Conservation (phyloP, 2,329 filamentous ascomycete genomes). For the Talaromyces sp. region DNA sequence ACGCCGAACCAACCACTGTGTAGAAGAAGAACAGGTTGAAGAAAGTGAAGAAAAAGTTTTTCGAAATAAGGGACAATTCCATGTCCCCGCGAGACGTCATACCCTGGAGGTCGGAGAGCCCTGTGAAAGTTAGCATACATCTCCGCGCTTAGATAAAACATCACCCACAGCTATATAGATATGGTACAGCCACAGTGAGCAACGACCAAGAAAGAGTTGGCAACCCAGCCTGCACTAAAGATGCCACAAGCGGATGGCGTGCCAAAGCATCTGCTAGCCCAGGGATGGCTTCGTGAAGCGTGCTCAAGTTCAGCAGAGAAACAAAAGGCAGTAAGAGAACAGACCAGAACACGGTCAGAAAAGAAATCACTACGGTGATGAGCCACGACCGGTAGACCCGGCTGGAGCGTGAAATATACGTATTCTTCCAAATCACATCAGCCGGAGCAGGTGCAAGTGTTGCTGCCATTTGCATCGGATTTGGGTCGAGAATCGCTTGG, state of each 20-base stretch:
- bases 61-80: constrained; percentile 89
- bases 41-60: constrained; percentile 99
- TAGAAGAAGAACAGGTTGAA: constrained; percentile 98
- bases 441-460: constrained; percentile 81
- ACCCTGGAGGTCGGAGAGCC: constrained; percentile 80
- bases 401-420: constrained; percentile 68
- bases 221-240: constrained; percentile 79
- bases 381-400: constrained; percentile 76
- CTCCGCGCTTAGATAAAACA: not conserved
- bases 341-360: constrained; percentile 86
- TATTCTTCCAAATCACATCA: constrained; percentile 94
- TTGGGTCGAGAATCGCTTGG: constrained; percentile 87
- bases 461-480: constrained; percentile 77
- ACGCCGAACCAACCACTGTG: constrained; percentile 76
- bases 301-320: constrained; percentile 72
- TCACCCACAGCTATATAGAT: constrained; percentile 76
- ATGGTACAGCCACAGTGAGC: constrained; percentile 84
- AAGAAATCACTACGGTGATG: constrained; percentile 74
- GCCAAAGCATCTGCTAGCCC: constrained; percentile 62
- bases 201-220: constrained; percentile 81
- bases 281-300: constrained; percentile 68
- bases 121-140: constrained; percentile 23
- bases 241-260: constrained; percentile 63
- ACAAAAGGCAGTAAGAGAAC: constrained; percentile 74
- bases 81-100: constrained; percentile 94